Evolutionary conservation across 2,329 filamentous ascomycete species (phyloP).

Genomic region (Colletotrichum abscissum): DNA sequence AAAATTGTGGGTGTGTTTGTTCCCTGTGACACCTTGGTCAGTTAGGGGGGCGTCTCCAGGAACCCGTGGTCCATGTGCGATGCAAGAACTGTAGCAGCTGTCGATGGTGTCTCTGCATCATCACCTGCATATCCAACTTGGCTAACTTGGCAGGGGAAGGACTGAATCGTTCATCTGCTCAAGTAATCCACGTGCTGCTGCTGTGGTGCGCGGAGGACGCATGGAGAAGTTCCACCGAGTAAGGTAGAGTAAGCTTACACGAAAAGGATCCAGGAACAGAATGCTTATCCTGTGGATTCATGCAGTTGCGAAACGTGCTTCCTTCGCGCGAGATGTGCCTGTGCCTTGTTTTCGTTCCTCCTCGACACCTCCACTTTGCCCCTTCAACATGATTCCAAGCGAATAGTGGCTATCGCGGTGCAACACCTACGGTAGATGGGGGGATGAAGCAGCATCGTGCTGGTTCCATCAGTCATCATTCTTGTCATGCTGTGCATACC

Average conservation of each 20-base stretch:
- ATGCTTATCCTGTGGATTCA: neutral
- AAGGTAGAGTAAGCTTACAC: neutral
- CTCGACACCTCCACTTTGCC: neutral
- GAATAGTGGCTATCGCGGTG: neutral
- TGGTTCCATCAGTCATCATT: neutral
- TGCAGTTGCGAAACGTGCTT: neutral
- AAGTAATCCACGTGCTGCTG: neutral
- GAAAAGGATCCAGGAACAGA: neutral
- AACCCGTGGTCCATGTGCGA: neutral
- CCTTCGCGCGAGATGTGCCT: neutral
- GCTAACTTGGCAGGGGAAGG: neutral
- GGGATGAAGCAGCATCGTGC: neutral
- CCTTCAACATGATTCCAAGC: neutral
- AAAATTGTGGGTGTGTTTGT: neutral
- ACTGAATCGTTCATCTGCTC: neutral
- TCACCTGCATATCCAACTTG: neutral
- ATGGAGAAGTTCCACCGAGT: neutral
- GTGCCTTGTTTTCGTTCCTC: neutral
- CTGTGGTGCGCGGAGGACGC: neutral
- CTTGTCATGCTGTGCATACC: neutral
- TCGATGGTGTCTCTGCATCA: neutral
- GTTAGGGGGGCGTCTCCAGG: neutral
- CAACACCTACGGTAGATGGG: neutral
- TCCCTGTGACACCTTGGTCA: neutral
- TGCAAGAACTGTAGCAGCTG: neutral